phyloP scores from a whole-genome alignment of 345 rosid species.

The Aegle marmelos region DNA sequence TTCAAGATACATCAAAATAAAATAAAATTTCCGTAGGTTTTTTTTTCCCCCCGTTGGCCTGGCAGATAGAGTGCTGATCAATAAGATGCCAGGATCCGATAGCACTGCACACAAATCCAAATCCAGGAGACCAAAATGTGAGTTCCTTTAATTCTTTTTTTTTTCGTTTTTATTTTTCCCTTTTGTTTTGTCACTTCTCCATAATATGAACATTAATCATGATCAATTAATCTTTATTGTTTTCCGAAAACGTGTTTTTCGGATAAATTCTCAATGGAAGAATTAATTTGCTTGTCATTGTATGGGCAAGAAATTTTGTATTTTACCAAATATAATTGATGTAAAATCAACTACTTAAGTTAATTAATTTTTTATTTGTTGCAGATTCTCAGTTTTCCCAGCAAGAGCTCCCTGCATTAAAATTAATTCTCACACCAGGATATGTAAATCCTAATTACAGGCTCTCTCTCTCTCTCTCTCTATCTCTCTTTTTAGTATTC shows the following conservation, averaged over 20 bases:
- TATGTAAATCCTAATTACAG: conserved; percentile 31
- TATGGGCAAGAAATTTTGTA: not conserved
- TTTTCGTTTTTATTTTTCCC: not conserved
- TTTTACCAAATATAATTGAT: not conserved
- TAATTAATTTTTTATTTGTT: not conserved
- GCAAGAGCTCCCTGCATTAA: conserved; percentile 79
- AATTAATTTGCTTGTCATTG: not conserved
- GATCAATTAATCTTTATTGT: not conserved
- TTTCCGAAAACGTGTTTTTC: not conserved
- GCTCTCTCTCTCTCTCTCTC: not conserved
- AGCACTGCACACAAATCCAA: not conserved
- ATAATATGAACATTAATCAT: not conserved
- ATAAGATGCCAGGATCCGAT: conserved; percentile 1
- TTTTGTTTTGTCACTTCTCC: not conserved
- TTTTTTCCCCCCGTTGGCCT: not conserved
- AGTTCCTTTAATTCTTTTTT: not conserved
- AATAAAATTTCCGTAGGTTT: not conserved
- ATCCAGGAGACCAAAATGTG: conserved; percentile 32
- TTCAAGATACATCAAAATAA: not conserved
- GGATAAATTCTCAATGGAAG: too few species aligned
- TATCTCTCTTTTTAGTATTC: too few species aligned
- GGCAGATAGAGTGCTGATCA: not conserved
- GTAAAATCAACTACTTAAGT: not conserved
- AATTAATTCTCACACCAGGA: conserved; percentile 65
- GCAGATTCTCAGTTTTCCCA: conserved; percentile 74